phyloP scores from a whole-genome alignment of 768 basidiomycete genomes.

The Mycena sanguinolenta region DNA sequence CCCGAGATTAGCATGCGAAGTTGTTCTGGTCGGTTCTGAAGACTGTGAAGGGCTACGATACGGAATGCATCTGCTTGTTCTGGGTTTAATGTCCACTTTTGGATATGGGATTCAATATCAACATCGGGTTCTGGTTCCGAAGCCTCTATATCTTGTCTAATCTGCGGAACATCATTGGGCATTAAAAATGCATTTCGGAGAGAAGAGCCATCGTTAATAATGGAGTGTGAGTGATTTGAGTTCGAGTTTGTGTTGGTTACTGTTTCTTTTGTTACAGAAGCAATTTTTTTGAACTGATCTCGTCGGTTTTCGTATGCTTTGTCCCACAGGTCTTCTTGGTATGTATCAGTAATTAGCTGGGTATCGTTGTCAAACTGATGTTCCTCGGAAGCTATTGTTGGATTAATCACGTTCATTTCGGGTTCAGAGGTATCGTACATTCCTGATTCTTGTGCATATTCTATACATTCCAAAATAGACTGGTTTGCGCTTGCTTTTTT shows the following conservation, averaged over 20 bases:
- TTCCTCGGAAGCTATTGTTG: too few species aligned
- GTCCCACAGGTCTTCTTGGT: slow-evolving; percentile 31
- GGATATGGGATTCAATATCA: slow-evolving; percentile 36
- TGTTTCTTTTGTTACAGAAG: too few species aligned
- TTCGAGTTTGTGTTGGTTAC: background rate
- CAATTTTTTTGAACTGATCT: slow-evolving; percentile 24
- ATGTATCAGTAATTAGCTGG: background rate
- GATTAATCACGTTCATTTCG: too few species aligned
- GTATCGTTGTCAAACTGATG: too few species aligned
- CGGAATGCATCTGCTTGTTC: slow-evolving; percentile 51
- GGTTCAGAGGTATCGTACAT: slow-evolving; percentile 7
- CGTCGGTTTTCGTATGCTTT: slow-evolving; percentile 34
- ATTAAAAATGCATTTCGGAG: slow-evolving; percentile 2
- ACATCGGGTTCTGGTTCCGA: slow-evolving; percentile 18
- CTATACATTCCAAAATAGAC: slow-evolving; percentile 27
- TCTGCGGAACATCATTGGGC: background rate
- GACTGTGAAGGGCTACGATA: slow-evolving; percentile 46
- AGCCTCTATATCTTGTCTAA: slow-evolving; percentile 9
- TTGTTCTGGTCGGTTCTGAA: slow-evolving; percentile 26
- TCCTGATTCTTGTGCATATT: slow-evolving; percentile 22
- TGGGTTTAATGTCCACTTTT: slow-evolving; percentile 48
- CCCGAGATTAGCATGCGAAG: slow-evolving; percentile 54
- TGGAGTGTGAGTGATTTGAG: background rate
- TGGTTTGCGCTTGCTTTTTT: background rate
- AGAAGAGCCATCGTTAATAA: slow-evolving; percentile 10